A percentile compares a stretch with the other conserved stretches of the same genome.
phyloP scores from a whole-genome alignment of 208 protist genomes.

The Strigomonas culicis region DNA sequence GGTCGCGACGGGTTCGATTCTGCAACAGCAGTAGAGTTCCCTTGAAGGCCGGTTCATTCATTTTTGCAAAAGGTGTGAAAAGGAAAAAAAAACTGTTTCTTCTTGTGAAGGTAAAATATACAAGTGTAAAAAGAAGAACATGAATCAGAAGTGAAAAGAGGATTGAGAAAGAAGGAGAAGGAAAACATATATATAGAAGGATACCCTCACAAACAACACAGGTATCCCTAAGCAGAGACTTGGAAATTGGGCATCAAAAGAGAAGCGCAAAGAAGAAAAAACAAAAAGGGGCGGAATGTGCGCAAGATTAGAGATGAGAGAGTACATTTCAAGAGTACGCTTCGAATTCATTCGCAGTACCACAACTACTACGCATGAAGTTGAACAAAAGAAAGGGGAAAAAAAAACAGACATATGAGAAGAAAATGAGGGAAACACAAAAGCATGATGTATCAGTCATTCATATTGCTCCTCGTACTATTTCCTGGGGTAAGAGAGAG shows the following conservation, averaged over 20 bases:
- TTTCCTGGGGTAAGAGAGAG: constrained; percentile 28
- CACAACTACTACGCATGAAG: no score
- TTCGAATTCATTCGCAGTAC: no score
- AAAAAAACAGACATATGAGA: background rate
- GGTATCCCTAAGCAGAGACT: background rate
- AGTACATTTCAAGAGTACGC: no score
- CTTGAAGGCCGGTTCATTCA: constrained; percentile 42
- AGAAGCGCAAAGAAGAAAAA: no score
- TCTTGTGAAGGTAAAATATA: background rate
- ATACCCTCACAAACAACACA: background rate
- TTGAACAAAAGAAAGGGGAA: background rate
- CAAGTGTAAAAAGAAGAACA: constrained; percentile 1
- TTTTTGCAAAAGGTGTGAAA: constrained; percentile 4
- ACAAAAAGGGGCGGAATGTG: no score
- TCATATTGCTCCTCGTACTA: constrained; percentile 22
- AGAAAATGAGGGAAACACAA: background rate
- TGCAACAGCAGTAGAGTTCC: constrained; percentile 94
- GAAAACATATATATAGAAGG: no score
- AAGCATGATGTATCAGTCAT: background rate
- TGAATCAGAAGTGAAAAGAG: background rate
- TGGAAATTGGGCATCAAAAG: no score
- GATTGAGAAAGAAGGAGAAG: background rate
- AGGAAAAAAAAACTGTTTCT: constrained; percentile 12
- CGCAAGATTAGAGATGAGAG: no score
- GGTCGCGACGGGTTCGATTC: constrained; percentile 94